Base-by-base conservation (phyloP, 345 rosid genomes). In the Salix udensis region DNA sequence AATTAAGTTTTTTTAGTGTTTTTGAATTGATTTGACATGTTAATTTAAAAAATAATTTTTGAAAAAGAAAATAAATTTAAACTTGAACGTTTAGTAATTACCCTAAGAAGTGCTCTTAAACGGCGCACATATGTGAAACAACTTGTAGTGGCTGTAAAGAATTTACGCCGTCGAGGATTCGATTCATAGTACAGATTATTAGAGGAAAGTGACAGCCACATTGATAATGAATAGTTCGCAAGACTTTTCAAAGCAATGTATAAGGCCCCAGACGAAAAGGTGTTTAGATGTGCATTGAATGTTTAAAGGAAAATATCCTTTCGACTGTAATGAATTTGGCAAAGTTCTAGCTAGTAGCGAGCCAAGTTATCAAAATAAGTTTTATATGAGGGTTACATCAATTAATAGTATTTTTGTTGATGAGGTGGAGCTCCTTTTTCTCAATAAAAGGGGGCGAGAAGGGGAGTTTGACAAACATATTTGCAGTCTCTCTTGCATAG, bases 1-100 rank as follows among this genome's bases (percentile, higher is more conserved):
- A 0, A 5, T 10, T 40, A 40, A 5, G 0, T 0, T 10, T 2
- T 39, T 40, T 2, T 10, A 40, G 4, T 40, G 3, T 9, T 9
- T 40, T 40, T 40, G 12, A 10, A 40, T 40, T 9, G 11, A 2
- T 40, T 9, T 40, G 0, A 40, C 11, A 9, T 40, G 42, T 2
- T 39, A 8, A 39, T 39, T 39, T 40, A 9, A 40, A 40, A 40
- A 9, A 9, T 39, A 39, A 39, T 5, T 34, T 34, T 34, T 4
- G 37, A 34, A 34, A 34, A 34, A 34, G 5, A 34, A 34, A 5
- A 55, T 55, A 0, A 2, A 10, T 42, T 42, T 42, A 11, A 42
- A 42, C 46, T 11, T 42, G 14, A 42, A 42, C 46, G 14, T 42
- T 42, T 11, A 42, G 46, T 42, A 42, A 11, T 42, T 11, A 11